A percentile compares a stretch with the other conserved stretches of the same genome.
phyloP scores from a whole-genome alignment of 352 stramenopile species.

The Globisporangium paroecandrum region DNA sequence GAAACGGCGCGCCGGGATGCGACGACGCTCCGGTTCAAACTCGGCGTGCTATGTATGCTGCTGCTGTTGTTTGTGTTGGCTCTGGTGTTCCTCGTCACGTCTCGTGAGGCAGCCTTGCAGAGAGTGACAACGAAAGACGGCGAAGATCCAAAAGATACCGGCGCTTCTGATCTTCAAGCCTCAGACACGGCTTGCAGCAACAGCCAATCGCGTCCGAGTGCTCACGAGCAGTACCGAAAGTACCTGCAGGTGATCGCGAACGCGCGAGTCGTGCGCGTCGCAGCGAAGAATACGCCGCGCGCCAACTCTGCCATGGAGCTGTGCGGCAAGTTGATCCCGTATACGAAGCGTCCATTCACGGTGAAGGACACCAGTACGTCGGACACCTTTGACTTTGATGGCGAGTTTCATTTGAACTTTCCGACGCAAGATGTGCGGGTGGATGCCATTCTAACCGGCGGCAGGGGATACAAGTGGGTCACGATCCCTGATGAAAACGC shows the following conservation, averaged over 20 bases:
- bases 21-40: background rate
- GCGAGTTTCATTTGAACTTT: background rate
- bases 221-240: background rate
- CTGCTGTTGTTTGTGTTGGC: background rate
- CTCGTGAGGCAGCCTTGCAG: background rate
- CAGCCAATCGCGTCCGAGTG: background rate
- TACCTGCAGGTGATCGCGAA: conserved; percentile 1
- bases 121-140: background rate
- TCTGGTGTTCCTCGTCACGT: background rate
- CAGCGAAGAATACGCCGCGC: background rate
- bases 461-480: conserved; percentile 12
- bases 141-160: background rate
- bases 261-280: conserved; percentile 2
- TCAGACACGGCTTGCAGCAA: background rate
- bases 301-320: conserved; percentile 4
- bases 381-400: background rate
- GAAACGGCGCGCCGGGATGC: background rate
- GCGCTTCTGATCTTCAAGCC: background rate
- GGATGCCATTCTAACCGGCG: background rate
- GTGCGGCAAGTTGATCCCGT: background rate
- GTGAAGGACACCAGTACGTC: background rate
- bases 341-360: background rate
- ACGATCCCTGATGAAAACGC: background rate
- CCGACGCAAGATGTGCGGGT: background rate
- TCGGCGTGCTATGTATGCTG: background rate